Evolutionary conservation across 2,329 filamentous ascomycete species (phyloP).

Genomic region (Phymatotrichopsis omnivora): DNA sequence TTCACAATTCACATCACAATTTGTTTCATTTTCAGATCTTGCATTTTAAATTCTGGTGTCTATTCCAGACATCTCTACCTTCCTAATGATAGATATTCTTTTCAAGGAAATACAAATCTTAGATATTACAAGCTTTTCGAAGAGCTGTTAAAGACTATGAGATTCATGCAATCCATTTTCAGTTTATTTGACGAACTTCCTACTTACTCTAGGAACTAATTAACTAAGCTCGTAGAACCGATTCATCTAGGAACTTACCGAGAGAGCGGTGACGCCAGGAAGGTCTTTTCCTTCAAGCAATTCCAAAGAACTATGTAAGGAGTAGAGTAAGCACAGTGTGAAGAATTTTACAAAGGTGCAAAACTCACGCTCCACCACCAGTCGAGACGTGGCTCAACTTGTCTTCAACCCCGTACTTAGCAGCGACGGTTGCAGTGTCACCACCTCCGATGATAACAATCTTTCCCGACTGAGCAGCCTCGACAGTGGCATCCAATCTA

Average conservation of each 20-base stretch:
- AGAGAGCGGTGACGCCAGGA: conserved; percentile 85
- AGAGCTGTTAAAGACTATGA: conserved; percentile 13
- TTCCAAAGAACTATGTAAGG: conserved; percentile 56
- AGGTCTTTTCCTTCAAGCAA: conserved; percentile 96
- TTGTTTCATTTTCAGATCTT: too few species aligned
- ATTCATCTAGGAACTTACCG: conserved; percentile 39
- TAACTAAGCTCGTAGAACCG: not conserved
- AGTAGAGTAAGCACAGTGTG: not conserved
- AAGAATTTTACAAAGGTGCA: not conserved
- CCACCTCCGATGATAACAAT: conserved; percentile 98
- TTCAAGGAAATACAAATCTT: not conserved
- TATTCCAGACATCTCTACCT: too few species aligned
- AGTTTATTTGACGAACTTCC: conserved; percentile 13
- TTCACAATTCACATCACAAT: too few species aligned
- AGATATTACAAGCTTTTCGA: conserved; percentile 4
- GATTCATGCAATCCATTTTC: conserved; percentile 3
- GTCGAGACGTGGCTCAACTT: conserved; percentile 98
- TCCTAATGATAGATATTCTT: not conserved
- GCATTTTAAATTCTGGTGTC: conserved; percentile 7
- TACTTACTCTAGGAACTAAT: conserved; percentile 45
- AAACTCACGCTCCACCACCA: conserved; percentile 65
- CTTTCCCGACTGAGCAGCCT: conserved; percentile 69
- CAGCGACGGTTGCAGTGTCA: conserved; percentile 94
- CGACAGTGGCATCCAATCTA: conserved; percentile 82
- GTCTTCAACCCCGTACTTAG: conserved; percentile 91